A percentile compares a stretch with the other conserved stretches of the same genome.
Conservation (phyloP, 257 asterid species). For the Solanum sejunctum region DNA sequence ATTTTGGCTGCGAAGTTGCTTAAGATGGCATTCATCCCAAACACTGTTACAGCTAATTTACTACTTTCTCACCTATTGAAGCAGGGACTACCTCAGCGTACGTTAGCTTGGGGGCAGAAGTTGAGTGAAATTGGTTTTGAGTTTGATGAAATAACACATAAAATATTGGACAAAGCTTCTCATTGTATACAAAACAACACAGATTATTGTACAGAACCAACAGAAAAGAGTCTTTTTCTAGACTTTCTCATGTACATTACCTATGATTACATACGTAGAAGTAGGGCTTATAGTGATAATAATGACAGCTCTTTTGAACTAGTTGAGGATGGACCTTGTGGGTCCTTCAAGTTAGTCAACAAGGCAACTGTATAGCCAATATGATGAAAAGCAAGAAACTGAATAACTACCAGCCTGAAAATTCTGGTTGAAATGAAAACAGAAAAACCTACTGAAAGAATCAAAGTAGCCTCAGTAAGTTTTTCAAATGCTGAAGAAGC, state of each 20-base stretch:
- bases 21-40: slow-evolving; percentile 79
- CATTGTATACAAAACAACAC: slow-evolving; percentile 35
- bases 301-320: slow-evolving; percentile 17
- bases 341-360: slow-evolving; percentile 17
- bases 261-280: slow-evolving; percentile 47
- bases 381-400: not conserved
- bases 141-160: slow-evolving; percentile 68
- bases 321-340: slow-evolving; percentile 16
- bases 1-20: slow-evolving; percentile 75
- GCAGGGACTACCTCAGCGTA: slow-evolving; percentile 74
- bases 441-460: not conserved
- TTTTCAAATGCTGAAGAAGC: not conserved
- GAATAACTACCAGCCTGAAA: not conserved
- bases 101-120: slow-evolving; percentile 76
- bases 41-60: slow-evolving; percentile 59
- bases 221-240: slow-evolving; percentile 62
- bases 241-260: slow-evolving; percentile 89
- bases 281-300: slow-evolving; percentile 13
- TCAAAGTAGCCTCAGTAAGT: not conserved
- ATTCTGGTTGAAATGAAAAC: not conserved
- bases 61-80: slow-evolving; percentile 69
- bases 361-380: slow-evolving; percentile 13
- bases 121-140: slow-evolving; percentile 61
- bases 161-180: slow-evolving; percentile 53
- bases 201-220: slow-evolving; percentile 28